These are phyloP conservation scores for Eucalyptus grandis DNA, from an alignment of 345 rosid genomes.

Conservation along the genomic window DNA sequence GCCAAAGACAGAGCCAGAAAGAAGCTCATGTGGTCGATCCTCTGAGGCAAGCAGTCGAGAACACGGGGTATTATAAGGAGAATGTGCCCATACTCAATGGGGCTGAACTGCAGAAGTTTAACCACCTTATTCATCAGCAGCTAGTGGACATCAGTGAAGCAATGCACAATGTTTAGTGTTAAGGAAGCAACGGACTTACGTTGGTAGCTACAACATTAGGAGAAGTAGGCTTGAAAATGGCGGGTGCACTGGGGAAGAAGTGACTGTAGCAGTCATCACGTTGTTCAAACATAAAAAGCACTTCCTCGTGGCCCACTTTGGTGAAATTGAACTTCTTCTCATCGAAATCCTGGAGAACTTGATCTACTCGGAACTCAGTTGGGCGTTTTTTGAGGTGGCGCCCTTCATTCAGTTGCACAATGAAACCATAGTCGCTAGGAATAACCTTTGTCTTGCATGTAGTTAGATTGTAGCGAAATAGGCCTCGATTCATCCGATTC, in stretches of 20 bases:
- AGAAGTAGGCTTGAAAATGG: not conserved
- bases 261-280: constrained; percentile 14
- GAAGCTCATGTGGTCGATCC: too few relatives aligned
- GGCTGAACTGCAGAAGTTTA: too few relatives aligned
- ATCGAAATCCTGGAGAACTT: constrained; percentile 38
- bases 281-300: constrained; percentile 34
- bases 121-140: too few relatives aligned
- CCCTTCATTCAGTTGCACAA: constrained; percentile 45
- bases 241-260: constrained; percentile 1
- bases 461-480: constrained; percentile 37
- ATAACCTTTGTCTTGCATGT: constrained; percentile 33
- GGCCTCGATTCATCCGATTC: constrained; percentile 25
- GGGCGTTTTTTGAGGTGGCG: constrained; percentile 45
- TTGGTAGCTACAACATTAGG: too few relatives aligned
- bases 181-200: too few relatives aligned
- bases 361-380: constrained; percentile 45
- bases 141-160: too few relatives aligned
- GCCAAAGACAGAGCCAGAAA: too few relatives aligned
- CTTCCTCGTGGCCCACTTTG: constrained; percentile 44
- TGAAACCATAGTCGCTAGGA: constrained; percentile 25
- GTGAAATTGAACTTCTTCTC: constrained; percentile 41
- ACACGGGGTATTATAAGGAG: too few relatives aligned
- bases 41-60: too few relatives aligned
- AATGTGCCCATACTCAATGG: too few relatives aligned
- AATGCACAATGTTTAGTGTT: too few relatives aligned